A percentile compares a stretch with the other conserved stretches of the same genome.
Conservation (phyloP, 805 yeast species). For the Cyberlindnera petersonii region DNA sequence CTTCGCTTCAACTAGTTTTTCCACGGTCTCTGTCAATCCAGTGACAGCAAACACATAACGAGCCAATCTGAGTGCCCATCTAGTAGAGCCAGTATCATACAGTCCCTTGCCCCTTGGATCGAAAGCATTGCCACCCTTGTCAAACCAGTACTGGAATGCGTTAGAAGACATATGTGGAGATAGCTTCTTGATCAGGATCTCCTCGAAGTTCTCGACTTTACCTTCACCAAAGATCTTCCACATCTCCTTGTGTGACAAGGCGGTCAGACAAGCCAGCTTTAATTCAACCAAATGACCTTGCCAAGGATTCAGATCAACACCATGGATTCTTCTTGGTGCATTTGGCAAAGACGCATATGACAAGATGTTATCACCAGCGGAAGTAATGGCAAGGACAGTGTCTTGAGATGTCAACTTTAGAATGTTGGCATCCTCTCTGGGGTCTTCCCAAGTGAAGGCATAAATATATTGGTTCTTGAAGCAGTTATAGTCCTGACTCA, state of each 20-base stretch:
- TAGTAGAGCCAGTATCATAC: constrained; percentile 77
- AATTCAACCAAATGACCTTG: constrained; percentile 79
- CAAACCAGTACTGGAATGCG: constrained; percentile 79
- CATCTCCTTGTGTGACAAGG: constrained; percentile 51
- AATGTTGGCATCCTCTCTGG: constrained; percentile 70
- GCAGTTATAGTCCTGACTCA: constrained; percentile 61
- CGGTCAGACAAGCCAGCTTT: constrained; percentile 66
- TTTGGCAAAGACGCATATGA: constrained; percentile 65
- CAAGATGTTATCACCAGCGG: constrained; percentile 81
- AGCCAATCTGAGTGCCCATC: constrained; percentile 80
- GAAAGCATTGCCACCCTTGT: constrained; percentile 58
- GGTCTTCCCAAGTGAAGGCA: constrained; percentile 91
- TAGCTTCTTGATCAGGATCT: constrained; percentile 51
- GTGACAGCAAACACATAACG: constrained; percentile 52
- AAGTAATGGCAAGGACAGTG: constrained; percentile 76
- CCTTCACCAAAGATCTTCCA: constrained; percentile 83
- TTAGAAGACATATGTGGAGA: constrained; percentile 73
- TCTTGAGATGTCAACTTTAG: constrained; percentile 58
- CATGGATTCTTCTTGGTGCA: constrained; percentile 75
- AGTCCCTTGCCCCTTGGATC: constrained; percentile 53
- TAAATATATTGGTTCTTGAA: constrained; percentile 78
- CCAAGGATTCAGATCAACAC: constrained; percentile 80
- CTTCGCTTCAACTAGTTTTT: constrained; percentile 51
- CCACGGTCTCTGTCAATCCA: constrained; percentile 50
- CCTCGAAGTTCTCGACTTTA: constrained; percentile 47